Base-by-base conservation (phyloP, 2,329 filamentous ascomycete species). In the Fusarium floridanum region DNA sequence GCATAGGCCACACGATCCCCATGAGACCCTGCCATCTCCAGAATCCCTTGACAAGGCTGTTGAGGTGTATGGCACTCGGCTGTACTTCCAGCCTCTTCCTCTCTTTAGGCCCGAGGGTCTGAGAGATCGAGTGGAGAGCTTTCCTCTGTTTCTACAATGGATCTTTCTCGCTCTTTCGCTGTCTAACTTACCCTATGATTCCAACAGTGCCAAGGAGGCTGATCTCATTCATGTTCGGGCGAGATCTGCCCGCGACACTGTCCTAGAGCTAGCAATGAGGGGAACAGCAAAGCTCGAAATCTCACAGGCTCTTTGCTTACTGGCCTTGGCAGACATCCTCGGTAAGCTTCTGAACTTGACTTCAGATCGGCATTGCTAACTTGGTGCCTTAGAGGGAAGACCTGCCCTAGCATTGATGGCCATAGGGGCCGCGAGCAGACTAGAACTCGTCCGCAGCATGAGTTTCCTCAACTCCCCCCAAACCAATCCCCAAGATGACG, bases 11-110 rank as follows among this genome's bases (percentile, higher is more conserved):
- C 36, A 61, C 1, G 45, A 20, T 6, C 32, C 27, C 16, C 48
- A 61, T 24, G 67, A 61, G 4, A 55, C 36, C 7, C 37, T 24
- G 0, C 72, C 72, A 6, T 74, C 71, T 0, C 20, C 65, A 12
- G 62, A 68, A 6, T 69, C 68, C 1, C 59, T 74, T 0, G 48
- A 70, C 22, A 60, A 22, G n/a, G 72, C 72, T 3, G 68, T 73
- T 3, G 55, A 76, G 22, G 70, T 71, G 2, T 76, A 77, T 12
- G 45, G 64, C 4, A 53, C 64, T 3, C 70, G 74, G 11, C 9
- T 77, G 7, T 76, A 77, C 57, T 77, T 77, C 6, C 76, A 77
- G 3, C 76, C 76, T 1, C 43, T 77, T 0, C 76, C 75, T 0
- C 73, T 77, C 1, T 77, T 77, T 27, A 48, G 72, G 6, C 36